These are phyloP conservation scores for Venturia aucupariae DNA, from an alignment of 2,329 filamentous ascomycete genomes.

Conservation along the genomic window DNA sequence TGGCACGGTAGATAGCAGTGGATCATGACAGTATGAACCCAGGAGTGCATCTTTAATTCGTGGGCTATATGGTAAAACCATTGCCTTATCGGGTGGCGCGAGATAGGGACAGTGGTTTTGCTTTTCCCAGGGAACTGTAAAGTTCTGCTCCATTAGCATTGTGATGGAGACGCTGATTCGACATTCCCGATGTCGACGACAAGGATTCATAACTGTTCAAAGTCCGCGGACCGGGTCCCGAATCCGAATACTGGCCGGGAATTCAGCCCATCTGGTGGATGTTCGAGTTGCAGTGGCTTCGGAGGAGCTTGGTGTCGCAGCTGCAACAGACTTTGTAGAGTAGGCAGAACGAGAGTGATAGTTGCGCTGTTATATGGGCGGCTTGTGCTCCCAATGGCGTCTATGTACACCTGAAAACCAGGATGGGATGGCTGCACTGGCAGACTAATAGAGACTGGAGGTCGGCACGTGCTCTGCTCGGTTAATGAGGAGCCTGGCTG, in stretches of 20 bases:
- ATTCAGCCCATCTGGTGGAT: background rate
- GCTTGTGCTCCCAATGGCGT: background rate
- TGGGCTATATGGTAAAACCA: background rate
- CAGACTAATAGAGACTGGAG: background rate
- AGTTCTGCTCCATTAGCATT: background rate
- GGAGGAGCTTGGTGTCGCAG: conserved; percentile 3
- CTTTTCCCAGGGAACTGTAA: background rate
- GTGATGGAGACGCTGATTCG: background rate
- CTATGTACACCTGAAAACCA: background rate
- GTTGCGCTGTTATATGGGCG: background rate
- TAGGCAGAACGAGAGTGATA: background rate
- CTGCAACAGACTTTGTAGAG: background rate
- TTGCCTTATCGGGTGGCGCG: conserved; percentile 3
- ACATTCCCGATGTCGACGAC: background rate
- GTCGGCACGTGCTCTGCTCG: no score
- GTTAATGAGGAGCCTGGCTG: no score
- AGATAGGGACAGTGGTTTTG: background rate
- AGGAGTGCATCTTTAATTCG: background rate
- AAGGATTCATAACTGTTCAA: background rate
- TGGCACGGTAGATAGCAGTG: background rate
- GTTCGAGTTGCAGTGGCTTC: conserved; percentile 2
- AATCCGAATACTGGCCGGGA: background rate
- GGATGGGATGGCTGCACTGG: background rate
- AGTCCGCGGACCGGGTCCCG: background rate
- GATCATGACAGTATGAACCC: background rate